phyloP scores from a whole-genome alignment of 2,329 filamentous ascomycete species.

The Emmonsia crescens region DNA sequence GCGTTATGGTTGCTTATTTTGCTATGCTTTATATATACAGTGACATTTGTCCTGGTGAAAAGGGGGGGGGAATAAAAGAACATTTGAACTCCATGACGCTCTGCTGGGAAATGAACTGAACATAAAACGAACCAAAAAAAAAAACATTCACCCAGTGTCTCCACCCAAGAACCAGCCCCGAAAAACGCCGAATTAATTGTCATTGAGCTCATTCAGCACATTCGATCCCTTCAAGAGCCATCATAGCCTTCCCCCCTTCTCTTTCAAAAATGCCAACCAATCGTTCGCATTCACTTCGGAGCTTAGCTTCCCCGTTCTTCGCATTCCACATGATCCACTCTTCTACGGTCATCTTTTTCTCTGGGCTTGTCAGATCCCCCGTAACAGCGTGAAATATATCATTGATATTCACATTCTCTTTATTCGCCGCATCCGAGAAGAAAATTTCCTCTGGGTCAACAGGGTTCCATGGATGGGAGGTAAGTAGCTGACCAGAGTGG shows the following conservation, averaged over 20 bases:
- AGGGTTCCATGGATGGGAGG: constrained; percentile 55
- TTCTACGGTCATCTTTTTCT: constrained; percentile 85
- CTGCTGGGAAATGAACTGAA: not conserved
- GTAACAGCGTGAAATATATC: constrained; percentile 44
- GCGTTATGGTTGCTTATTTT: not conserved
- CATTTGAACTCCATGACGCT: not conserved
- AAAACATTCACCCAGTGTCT: not conserved
- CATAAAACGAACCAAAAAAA: not conserved
- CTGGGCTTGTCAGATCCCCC: constrained; percentile 56
- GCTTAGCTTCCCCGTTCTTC: constrained; percentile 62
- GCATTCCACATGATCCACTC: constrained; percentile 86
- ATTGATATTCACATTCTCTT: constrained; percentile 41
- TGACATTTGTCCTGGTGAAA: not conserved
- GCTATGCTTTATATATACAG: not conserved
- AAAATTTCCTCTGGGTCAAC: constrained; percentile 62
- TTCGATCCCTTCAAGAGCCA: constrained; percentile 61
- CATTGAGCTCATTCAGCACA: constrained; percentile 29
- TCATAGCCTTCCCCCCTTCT: constrained; percentile 69
- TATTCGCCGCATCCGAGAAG: constrained; percentile 25
- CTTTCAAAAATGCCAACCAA: constrained; percentile 75
- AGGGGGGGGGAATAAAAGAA: not conserved
- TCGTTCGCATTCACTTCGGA: constrained; percentile 71
- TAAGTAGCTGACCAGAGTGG: constrained; percentile 41
- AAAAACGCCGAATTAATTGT: constrained; percentile 10
- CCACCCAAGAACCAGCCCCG: not conserved